Conservation (phyloP, 495 filamentous ascomycete species). For the Cenococcum geophilum region DNA sequence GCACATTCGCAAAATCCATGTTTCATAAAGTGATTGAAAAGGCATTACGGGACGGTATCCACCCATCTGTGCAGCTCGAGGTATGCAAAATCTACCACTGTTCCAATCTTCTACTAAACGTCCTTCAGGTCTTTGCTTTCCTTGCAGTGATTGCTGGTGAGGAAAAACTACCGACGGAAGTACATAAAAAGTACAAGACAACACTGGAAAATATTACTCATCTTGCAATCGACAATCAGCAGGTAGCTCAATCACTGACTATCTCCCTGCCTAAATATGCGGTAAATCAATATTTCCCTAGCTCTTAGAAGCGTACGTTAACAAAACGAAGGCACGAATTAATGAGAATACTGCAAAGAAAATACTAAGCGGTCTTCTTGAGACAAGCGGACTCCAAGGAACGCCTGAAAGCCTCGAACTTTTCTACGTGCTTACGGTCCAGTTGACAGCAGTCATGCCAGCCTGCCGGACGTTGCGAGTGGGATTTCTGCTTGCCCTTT, state of each 20-base stretch:
- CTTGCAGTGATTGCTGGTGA: not conserved
- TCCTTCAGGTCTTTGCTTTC: not conserved
- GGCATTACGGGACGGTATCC: constrained; percentile 38
- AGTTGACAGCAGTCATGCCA: not conserved
- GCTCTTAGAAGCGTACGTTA: not conserved
- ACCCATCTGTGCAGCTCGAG: constrained; percentile 42
- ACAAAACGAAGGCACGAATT: not conserved
- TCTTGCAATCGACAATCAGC: not conserved
- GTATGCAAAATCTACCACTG: constrained; percentile 28
- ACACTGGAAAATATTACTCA: not conserved
- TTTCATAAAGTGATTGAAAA: constrained; percentile 51
- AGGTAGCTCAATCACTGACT: not conserved
- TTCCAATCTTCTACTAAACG: not conserved
- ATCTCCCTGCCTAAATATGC: constrained; percentile 1
- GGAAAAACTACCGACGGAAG: not conserved
- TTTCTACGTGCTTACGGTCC: not conserved
- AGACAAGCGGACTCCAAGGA: not conserved
- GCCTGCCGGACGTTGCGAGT: not conserved
- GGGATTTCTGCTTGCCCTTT: not conserved
- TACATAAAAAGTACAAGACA: not conserved
- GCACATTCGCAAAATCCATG: constrained; percentile 26
- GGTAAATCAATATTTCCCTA: not conserved
- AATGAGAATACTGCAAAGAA: not conserved
- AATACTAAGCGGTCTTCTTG: not conserved
- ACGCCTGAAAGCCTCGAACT: not conserved